Percentiles rank a stretch among this genome's conserved stretches.
Evolutionary conservation across 2,329 filamentous ascomycete species (phyloP).

Genomic region (Aspergillus sp.): DNA sequence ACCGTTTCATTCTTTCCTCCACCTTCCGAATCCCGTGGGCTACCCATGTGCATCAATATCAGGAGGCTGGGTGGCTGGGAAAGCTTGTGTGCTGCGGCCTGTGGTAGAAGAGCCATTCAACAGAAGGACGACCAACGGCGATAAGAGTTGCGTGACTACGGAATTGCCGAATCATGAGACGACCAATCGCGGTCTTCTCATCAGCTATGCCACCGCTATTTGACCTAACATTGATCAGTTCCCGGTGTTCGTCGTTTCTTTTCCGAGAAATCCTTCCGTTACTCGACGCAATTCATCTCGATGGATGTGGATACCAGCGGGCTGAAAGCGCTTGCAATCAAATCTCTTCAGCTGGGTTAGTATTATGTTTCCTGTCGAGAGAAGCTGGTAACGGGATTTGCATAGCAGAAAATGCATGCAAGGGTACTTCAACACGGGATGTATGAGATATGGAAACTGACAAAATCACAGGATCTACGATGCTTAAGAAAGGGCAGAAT

Average conservation of each 20-base stretch:
- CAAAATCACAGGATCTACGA: constrained; percentile 24
- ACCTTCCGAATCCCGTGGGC: not conserved
- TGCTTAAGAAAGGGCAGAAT: constrained; percentile 24
- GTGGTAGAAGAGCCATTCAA: constrained; percentile 6
- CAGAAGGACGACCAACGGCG: constrained; percentile 1
- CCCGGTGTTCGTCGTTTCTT: too few relatives aligned
- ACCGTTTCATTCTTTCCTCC: not conserved
- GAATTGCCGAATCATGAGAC: constrained; percentile 9
- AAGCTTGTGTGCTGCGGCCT: constrained; percentile 14
- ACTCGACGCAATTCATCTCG: not conserved
- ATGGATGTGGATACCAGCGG: not conserved
- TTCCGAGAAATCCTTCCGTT: not conserved
- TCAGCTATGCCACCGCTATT: not conserved
- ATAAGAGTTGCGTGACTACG: constrained; percentile 18
- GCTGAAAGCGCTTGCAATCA: not conserved
- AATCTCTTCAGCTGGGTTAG: not conserved
- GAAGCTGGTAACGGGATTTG: not conserved
- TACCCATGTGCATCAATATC: constrained; percentile 14
- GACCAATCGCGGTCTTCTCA: not conserved
- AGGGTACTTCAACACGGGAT: constrained; percentile 3
- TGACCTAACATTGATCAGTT: too few relatives aligned
- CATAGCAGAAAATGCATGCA: constrained; percentile 7
- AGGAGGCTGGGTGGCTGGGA: constrained; percentile 30
- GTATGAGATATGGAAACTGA: constrained; percentile 15
- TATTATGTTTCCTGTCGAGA: constrained; percentile 9